These are phyloP conservation scores for Brassica incana DNA, from an alignment of 345 rosid species.

Conservation along the genomic window DNA sequence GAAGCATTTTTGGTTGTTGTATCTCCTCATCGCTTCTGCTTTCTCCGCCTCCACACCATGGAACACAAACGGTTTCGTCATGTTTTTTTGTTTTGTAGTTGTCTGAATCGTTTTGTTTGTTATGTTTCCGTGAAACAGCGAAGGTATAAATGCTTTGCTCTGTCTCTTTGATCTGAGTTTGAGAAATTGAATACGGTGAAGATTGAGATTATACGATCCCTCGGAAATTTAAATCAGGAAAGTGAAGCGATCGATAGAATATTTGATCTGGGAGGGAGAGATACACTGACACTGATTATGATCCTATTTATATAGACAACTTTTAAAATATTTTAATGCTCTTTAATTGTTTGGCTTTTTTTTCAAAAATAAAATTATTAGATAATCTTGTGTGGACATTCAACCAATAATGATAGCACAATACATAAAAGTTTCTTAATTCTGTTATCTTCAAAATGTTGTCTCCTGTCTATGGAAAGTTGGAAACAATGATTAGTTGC, in stretches of 20 bases:
- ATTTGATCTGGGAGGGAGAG: constrained; percentile 21
- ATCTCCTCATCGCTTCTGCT: constrained; percentile 37
- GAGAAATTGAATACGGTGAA: constrained; percentile 5
- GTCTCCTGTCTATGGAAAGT: neutral
- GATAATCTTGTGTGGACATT: neutral
- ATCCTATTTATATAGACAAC: neutral
- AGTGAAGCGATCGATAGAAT: constrained; percentile 22
- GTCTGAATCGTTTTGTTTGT: neutral
- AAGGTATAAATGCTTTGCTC: neutral
- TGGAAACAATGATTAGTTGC: constrained; percentile 10
- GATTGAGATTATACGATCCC: constrained; percentile 1
- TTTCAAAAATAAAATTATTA: neutral
- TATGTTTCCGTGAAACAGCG: neutral
- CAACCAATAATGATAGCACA: neutral
- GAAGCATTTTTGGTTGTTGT: constrained; percentile 12
- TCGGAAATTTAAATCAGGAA: constrained; percentile 20
- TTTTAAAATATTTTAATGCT: neutral
- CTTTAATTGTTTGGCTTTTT: neutral
- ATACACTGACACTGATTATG: constrained; percentile 16
- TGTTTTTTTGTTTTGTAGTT: neutral
- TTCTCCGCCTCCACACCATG: constrained; percentile 30
- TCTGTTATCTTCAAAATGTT: neutral
- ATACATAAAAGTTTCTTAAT: neutral
- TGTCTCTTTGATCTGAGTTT: neutral
- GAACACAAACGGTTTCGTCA: constrained; percentile 2